phyloP scores from a whole-genome alignment of 2,329 filamentous ascomycete species.

The Ophiostoma perfectum region DNA sequence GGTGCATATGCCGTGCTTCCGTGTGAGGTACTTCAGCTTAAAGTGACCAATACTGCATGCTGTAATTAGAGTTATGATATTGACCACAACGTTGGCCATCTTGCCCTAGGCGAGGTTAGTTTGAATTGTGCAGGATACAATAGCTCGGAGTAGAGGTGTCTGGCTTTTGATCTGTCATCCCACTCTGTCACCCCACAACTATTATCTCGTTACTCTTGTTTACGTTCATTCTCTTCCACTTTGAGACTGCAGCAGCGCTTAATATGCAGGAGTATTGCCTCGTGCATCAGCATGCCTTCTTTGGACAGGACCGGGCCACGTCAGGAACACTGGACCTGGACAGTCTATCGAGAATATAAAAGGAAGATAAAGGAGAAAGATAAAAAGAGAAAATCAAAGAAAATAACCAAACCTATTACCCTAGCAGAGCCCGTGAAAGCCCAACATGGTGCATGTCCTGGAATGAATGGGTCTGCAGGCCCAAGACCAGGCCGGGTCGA shows the following conservation, averaged over 20 bases:
- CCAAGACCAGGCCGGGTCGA: not conserved
- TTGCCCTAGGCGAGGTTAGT: too few relatives aligned
- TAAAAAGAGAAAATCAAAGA: not conserved
- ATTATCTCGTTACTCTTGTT: not conserved
- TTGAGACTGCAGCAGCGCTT: not conserved
- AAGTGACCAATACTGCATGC: too few relatives aligned
- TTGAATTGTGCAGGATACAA: too few relatives aligned
- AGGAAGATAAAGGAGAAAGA: not conserved
- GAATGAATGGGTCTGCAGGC: not conserved
- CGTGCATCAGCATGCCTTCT: not conserved
- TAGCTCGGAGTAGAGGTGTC: too few relatives aligned
- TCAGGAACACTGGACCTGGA: too few relatives aligned
- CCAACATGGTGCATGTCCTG: not conserved
- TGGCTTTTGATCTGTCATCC: too few relatives aligned
- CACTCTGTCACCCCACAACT: not conserved
- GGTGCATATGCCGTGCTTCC: not conserved
- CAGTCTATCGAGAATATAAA: too few relatives aligned
- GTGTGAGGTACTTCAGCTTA: not conserved
- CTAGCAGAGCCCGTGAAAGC: too few relatives aligned
- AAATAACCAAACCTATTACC: not conserved
- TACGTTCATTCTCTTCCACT: not conserved
- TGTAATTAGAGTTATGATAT: too few relatives aligned
- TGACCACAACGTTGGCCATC: too few relatives aligned
- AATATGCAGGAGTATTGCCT: conserved; percentile 5
- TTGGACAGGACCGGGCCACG: not conserved